Base-by-base conservation (phyloP, 108 stramenopile genomes). In the Fragilaria crotonensis region DNA sequence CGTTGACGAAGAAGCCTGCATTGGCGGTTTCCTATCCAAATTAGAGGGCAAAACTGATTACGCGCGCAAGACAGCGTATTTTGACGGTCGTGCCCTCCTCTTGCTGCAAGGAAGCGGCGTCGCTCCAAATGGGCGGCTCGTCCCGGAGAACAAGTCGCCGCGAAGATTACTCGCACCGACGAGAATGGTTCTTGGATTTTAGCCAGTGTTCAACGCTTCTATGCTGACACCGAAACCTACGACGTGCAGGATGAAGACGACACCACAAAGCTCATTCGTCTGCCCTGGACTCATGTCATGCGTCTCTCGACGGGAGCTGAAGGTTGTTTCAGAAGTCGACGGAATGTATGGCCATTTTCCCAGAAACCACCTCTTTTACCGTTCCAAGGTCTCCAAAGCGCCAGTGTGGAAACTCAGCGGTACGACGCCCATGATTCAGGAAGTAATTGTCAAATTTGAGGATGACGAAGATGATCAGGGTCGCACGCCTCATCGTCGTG, bases 341-440 rank as follows among this genome's bases (percentile, higher is more conserved):
- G 4, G 71, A 77, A 33, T 93, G 94, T 56, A 93, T 97, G 90
- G 98, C 98, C n/a, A 97, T 98, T 49, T 98, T 98, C 98, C 98
- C 1, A 96, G 97, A 74, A 98, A 96, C 1, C 97, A 96, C 17
- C 81, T 78, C 17, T 98, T 98, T 60, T 98, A 98, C 71, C 76
- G 89, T 31, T 89, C 95, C 46, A 83, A 84, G 25, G 85, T 98
- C 4, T 71, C 73, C 54, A 96, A 95, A 67, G 45, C 67, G 19
- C 96, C 96, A 18, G 71, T 81, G 7, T 93, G 92, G 89, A 86
- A 89, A 51, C 30, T 81, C 29, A 20, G 33, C 17, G 23, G 44
- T 51, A 60, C n/a, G 48, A 60, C 25, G 0, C 89, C 93, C 9
- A 60, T 72, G 22, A 83, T 90, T 44, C 83, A 93, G 66, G 96